Conservation (phyloP, 257 asterid genomes). For the Ilex asprella region DNA sequence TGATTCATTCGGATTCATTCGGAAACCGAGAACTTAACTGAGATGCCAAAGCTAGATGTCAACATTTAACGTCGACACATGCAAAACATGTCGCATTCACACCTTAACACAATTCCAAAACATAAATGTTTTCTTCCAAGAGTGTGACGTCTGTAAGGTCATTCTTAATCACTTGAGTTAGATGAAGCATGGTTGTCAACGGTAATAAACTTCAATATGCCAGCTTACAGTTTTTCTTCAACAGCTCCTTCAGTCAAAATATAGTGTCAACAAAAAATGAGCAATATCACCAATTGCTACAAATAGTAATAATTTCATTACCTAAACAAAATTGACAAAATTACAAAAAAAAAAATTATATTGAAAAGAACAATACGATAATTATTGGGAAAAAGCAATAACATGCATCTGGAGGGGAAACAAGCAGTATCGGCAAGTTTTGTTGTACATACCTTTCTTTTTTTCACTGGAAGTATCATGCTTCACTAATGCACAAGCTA, state of each 20-base stretch:
- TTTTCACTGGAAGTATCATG: no score
- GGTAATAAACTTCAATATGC: conserved; percentile 14
- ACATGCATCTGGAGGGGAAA: not conserved
- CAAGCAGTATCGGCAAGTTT: no score
- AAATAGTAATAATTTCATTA: not conserved
- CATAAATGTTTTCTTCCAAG: conserved; percentile 14
- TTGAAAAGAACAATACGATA: no score
- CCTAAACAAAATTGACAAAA: not conserved
- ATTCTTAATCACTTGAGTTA: conserved; percentile 9
- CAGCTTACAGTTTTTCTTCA: not conserved
- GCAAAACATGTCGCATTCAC: conserved; percentile 21
- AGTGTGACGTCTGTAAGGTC: conserved; percentile 15
- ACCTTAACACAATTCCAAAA: conserved; percentile 29
- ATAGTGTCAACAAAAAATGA: not conserved
- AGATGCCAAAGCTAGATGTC: conserved; percentile 15
- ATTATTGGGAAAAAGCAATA: not conserved
- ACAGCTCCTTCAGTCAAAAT: not conserved
- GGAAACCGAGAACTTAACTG: conserved; percentile 23
- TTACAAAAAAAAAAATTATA: no score
- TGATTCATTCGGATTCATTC: conserved; percentile 18
- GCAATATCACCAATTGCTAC: not conserved
- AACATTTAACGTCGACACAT: conserved; percentile 23
- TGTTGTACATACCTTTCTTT: no score
- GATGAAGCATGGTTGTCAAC: conserved; percentile 17
- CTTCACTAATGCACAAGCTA: no score